Conservation (phyloP, 805 yeast genomes). For the Saccharomycopsis schoenii region DNA sequence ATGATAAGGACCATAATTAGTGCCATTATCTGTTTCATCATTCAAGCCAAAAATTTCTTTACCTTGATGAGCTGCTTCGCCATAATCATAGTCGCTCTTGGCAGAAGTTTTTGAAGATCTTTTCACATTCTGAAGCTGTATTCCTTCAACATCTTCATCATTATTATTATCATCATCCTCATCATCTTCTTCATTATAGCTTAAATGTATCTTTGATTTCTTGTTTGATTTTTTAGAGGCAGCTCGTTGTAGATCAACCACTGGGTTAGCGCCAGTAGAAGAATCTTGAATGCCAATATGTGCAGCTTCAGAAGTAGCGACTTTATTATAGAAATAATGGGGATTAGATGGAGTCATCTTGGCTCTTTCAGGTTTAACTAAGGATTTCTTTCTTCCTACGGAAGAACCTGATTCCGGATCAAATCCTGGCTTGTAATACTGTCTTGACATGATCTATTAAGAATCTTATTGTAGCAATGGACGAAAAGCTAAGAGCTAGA, state of each 20-base stretch:
- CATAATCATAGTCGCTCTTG: background rate
- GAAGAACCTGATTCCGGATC: conserved; percentile 21
- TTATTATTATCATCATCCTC: background rate
- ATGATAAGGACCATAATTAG: conserved; percentile 2
- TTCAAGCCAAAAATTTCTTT: conserved; percentile 50
- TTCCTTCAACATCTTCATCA: background rate
- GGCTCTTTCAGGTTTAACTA: conserved; percentile 80
- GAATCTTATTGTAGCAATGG: too few relatives aligned
- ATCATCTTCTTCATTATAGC: background rate
- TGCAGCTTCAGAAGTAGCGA: conserved; percentile 53
- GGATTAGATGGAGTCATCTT: conserved; percentile 59
- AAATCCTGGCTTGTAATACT: background rate
- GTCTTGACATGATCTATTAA: background rate
- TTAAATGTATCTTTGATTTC: conserved; percentile 7
- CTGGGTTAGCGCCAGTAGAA: conserved; percentile 62
- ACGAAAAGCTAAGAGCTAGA: background rate
- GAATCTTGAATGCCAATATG: conserved; percentile 60
- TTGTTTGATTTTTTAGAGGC: conserved; percentile 15
- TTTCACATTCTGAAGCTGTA: background rate
- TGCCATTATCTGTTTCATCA: conserved; percentile 36
- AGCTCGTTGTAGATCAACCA: conserved; percentile 19
- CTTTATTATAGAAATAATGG: conserved; percentile 66
- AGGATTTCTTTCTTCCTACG: conserved; percentile 48
- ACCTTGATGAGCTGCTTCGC: conserved; percentile 2
- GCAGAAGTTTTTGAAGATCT: background rate